Evolutionary conservation across 192 early-diverging fungal genomes (phyloP), one percentile per base, ranked within the genome.

Genomic region (Umbelopsis isabellina): DNA sequence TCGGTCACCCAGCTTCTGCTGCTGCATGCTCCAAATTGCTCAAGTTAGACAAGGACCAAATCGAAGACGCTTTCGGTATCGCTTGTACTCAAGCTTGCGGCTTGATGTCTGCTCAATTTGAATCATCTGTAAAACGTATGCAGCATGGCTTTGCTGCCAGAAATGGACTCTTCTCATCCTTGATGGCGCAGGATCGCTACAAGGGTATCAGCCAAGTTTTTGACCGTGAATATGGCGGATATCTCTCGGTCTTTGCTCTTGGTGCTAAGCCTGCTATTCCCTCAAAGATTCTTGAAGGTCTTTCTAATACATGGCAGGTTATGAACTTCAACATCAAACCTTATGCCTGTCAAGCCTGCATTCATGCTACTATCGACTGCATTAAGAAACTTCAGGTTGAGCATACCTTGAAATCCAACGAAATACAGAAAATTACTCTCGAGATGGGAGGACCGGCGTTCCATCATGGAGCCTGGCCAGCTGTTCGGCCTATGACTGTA

Each of bases 11-110:
- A 20, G 65, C 71, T 67, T 49, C 71, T 33, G 71, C 71, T 13
- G 71, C 58, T 55, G 65, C 71, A 18, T 33, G 46, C 46, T 46
- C 58, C 44, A 72, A 67, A 20, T 47, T 72, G 9, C 50, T 72
- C 16, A 72, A 67, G 1, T 47, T 72, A 11, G 35, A 49, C 30
- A 13, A 64, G 2, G 18, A 44, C 13, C 64, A 72, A 7, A 44
- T 72, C 37, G 71, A 72, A 51, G 53, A 67, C 44, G 71, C 71
- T 33, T 67, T 72, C 22, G 71, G 71, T 37, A 72, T 72, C 9
- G 71, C 64, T 13, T 66, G 64, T 30, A 72, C 71, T 11, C 71
- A 72, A 51, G 65, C 64, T 13, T 66, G 65, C 20, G 65, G 65
- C 3, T 12, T 66, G 21, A 48, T 66, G 71, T 58, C 51, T 61